phyloP scores from a whole-genome alignment of 257 asterid species.

The Dorcoceras hygrometricum region DNA sequence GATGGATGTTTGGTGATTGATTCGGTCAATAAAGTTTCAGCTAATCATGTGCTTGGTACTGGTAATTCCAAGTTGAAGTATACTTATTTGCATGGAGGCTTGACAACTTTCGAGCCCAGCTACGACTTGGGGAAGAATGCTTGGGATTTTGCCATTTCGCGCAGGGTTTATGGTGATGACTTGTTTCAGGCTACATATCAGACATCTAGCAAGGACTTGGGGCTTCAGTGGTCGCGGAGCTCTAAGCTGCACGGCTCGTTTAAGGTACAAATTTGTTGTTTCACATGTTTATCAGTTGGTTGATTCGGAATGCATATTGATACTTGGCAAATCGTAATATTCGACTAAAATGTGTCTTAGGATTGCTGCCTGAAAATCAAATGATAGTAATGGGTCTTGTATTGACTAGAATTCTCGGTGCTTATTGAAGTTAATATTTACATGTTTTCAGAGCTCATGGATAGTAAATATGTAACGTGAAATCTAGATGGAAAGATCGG shows the following conservation, averaged over 20 bases:
- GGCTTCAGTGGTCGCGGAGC: constrained; percentile 81
- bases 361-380: constrained; percentile 10
- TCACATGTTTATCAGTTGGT: constrained; percentile 18
- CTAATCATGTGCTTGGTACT: constrained; percentile 73
- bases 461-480: background rate
- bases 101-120: constrained; percentile 77
- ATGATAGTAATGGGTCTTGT: constrained; percentile 9
- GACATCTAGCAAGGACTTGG: constrained; percentile 70
- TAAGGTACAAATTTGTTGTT: constrained; percentile 47
- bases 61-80: constrained; percentile 71
- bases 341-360: background rate
- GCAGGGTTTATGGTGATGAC: constrained; percentile 65
- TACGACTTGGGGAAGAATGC: constrained; percentile 71
- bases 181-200: constrained; percentile 78
- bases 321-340: constrained; percentile 1
- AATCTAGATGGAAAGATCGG: constrained; percentile 1
- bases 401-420: constrained; percentile 7
- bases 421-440: background rate
- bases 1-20: constrained; percentile 81
- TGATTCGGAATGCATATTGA: constrained; percentile 9
- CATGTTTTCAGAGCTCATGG: background rate
- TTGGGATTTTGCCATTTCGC: constrained; percentile 78
- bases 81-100: constrained; percentile 65
- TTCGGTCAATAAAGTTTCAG: constrained; percentile 82
- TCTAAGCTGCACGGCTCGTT: constrained; percentile 69